These are phyloP conservation scores for Eleusine indica DNA, from an alignment of 176 grass and related monocot species.

Conservation along the genomic window DNA sequence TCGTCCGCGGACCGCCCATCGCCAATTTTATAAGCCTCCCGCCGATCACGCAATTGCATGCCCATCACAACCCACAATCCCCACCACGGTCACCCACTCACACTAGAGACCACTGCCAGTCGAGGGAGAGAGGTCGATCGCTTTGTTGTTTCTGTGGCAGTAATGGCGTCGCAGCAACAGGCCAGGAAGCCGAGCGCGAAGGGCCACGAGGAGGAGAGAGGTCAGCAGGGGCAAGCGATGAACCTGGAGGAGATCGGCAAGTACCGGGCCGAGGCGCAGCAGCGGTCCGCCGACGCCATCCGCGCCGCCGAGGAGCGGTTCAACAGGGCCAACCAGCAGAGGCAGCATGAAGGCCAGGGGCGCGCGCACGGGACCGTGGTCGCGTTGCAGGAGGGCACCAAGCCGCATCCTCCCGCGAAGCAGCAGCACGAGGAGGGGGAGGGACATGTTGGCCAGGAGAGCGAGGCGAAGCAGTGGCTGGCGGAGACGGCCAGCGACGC, in stretches of 20 bases:
- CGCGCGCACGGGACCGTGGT: constrained; percentile 9
- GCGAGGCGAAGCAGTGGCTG: constrained; percentile 50
- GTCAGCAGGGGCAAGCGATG: constrained; percentile 18
- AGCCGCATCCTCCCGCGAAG: no score
- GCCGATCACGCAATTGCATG: not conserved
- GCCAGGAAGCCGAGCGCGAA: constrained; percentile 29
- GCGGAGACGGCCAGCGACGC: constrained; percentile 43
- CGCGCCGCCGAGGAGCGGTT: constrained; percentile 66
- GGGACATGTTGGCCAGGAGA: not conserved
- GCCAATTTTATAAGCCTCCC: constrained; percentile 31
- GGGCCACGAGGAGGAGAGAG: constrained; percentile 26
- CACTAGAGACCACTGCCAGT: not conserved
- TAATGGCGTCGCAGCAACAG: constrained; percentile 60
- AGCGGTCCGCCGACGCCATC: constrained; percentile 74
- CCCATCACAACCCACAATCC: not conserved
- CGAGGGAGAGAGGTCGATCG: not conserved
- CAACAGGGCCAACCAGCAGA: constrained; percentile 47
- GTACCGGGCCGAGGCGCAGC: constrained; percentile 68
- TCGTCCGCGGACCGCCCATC: constrained; percentile 22
- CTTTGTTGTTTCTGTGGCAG: not conserved
- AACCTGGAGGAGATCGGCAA: constrained; percentile 65
- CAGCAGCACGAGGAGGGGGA: not conserved
- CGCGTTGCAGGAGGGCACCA: constrained; percentile 32
- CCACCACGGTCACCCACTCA: no score
- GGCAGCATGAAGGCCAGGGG: constrained; percentile 8